Evolutionary conservation across 2,329 filamentous ascomycete genomes (phyloP), one percentile per base, ranked within the genome.

Genomic region (Pyrenochaeta sp.): DNA sequence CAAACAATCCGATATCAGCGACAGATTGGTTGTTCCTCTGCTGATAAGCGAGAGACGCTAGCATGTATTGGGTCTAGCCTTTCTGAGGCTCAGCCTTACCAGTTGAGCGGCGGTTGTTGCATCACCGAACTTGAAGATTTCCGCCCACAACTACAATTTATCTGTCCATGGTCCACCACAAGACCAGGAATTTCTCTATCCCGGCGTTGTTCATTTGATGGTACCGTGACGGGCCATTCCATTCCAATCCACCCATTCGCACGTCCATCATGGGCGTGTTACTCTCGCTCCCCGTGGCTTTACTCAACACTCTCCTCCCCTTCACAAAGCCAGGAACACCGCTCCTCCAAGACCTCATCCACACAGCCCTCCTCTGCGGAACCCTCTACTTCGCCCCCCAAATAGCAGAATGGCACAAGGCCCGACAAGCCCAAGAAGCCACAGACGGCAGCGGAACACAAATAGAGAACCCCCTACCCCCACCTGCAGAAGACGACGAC

Each of bases 261-360:
- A n/a, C 26, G 46, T 21, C 24, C 29, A 61, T 36, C 7, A 71
- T 71, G 66, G 65, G 62, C 23, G 52, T 54, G 15, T 42, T 69
- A 29, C 40, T 67, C 29, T 66, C 64, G 4, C 52, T 60, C 8
- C 45, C 58, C n/a, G 53, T 59, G 3, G 53, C 43, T 2, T 45
- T 65, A 4, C 60, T 78, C 13, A 78, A 78, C 51, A 55, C 63
- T 45, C 66, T 79, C 9, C 61, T 79, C 3, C 77, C 77, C 0
- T 79, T 79, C 56, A 76, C 77, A 26, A 72, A 73, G 13, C 71
- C 73, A 1, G 67, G 69, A 4, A 78, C 75, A 19, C 77, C 77
- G 4, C 54, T 79, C 4, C 23, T 69, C 0, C 76, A 78, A 56
- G 77, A 79, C 45, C 58, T 79, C 8, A 46, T 77, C 1, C 76